Evolutionary conservation across 2,329 filamentous ascomycete genomes (phyloP), one percentile per base, ranked within the genome.

Genomic region (Paraphaeosphaeria minitans): DNA sequence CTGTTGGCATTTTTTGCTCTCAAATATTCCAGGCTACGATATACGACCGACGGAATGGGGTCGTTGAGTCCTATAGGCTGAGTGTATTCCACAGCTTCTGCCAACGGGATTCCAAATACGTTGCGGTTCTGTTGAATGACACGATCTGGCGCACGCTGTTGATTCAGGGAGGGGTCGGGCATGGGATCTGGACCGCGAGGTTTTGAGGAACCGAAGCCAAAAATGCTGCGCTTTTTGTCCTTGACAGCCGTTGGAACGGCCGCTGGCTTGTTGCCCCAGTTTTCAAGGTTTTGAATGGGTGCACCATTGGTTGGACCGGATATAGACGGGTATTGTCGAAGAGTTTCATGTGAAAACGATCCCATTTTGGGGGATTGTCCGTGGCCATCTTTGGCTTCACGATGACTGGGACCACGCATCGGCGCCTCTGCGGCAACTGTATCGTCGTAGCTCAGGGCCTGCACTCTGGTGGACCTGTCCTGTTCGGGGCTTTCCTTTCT

Each of bases 1-100:
- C 83, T 83, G 49, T 89, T 84, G 12, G 93, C 95, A 62, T 91
- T 87, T 79, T 93, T 93, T 7, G 87, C 85, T 65, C 92, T 89
- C 19, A 99, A 84, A 75, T 97, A 99, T 75, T 98, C 92, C 61
- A 99, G 91, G 73, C 93, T 97, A 57, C 95, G 89, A 78, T 96
- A 99, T 9, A 98, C 92, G 2, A 99, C 95, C 7, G 94, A 91
- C 1, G 95, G 95, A 29, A 99, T 81, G 29, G 90, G 88, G 7
- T 92, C 87, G 60, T 87, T 85, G 46, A 91, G 83, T 57, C 92
- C 91, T 13, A 82, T 78, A 0, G 93, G 93, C 13, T 87, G 84
- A 67, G 91, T 93, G 72, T 86, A 91, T 59, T 91, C 87, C 8
- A 97, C 93, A 27, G 95, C 95, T 70, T 98, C 94, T 9, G 87